A percentile compares a stretch with the other conserved stretches of the same genome.
phyloP scores from a whole-genome alignment of 2,329 filamentous ascomycete genomes.

The Penicillium rolfsii region DNA sequence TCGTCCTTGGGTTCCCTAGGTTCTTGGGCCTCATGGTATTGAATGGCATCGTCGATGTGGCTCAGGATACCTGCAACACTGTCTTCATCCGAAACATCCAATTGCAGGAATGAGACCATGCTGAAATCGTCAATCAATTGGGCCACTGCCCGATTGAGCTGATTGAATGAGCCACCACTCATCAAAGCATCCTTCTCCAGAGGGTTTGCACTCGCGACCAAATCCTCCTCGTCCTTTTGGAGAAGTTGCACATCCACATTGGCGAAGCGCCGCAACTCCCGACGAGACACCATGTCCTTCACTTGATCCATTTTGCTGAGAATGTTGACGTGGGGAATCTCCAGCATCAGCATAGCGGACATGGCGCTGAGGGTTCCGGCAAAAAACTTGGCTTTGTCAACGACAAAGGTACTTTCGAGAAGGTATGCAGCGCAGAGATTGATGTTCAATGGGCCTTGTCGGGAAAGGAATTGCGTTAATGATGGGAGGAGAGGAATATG shows the following conservation, averaged over 20 bases:
- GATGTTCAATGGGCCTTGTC: conserved; percentile 80
- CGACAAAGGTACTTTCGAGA: conserved; percentile 91
- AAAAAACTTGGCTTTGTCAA: conserved; percentile 97
- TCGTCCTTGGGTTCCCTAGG: conserved; percentile 77
- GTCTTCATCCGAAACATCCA: conserved; percentile 89
- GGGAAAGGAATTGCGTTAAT: conserved; percentile 78
- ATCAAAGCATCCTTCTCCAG: conserved; percentile 71
- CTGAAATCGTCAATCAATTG: conserved; percentile 95
- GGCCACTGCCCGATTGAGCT: conserved; percentile 84
- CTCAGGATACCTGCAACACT: conserved; percentile 83
- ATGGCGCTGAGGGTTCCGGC: conserved; percentile 93
- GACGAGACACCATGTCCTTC: conserved; percentile 83
- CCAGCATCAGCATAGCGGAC: conserved; percentile 98
- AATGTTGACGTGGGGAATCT: conserved; percentile 94
- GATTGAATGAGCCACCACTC: conserved; percentile 78
- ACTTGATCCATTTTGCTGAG: conserved; percentile 97
- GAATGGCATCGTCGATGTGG: conserved; percentile 92
- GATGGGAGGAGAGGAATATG: conserved; percentile 90
- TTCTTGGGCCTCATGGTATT: conserved; percentile 91
- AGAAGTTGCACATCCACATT: conserved; percentile 82
- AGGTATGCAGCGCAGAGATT: conserved; percentile 92
- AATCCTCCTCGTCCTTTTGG: conserved; percentile 64
- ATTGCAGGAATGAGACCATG: conserved; percentile 92
- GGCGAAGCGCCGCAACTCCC: conserved; percentile 86
- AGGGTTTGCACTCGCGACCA: conserved; percentile 62